phyloP scores from a whole-genome alignment of 768 basidiomycete genomes.

The Paxillus involutus region DNA sequence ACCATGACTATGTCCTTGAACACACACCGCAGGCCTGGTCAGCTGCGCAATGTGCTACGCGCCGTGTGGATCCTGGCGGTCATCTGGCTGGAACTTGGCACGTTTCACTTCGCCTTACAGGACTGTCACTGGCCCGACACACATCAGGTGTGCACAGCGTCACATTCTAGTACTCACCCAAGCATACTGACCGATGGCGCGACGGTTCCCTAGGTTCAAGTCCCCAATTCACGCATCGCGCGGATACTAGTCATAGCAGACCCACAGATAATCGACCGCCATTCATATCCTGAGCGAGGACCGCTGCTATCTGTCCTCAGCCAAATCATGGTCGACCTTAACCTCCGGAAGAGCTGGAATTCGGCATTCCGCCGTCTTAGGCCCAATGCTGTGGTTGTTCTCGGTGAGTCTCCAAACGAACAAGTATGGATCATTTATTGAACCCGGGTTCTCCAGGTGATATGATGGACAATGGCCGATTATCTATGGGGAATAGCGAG shows the following conservation, averaged over 20 bases:
- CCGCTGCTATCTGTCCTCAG: conserved; percentile 56
- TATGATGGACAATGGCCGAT: conserved; percentile 86
- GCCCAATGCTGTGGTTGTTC: conserved; percentile 76
- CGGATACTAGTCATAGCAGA: conserved; percentile 77
- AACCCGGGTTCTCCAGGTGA: conserved; percentile 40
- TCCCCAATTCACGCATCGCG: conserved; percentile 21
- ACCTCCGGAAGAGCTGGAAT: conserved; percentile 84
- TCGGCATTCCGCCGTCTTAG: conserved; percentile 49
- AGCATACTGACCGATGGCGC: not conserved
- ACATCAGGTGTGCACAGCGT: conserved; percentile 27
- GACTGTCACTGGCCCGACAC: conserved; percentile 65
- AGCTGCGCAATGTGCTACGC: conserved; percentile 41
- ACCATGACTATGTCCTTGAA: conserved; percentile 6
- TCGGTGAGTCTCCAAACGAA: conserved; percentile 44
- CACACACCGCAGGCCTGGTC: not conserved
- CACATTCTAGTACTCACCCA: not conserved
- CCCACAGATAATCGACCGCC: conserved; percentile 79
- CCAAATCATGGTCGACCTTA: conserved; percentile 73
- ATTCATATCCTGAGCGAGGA: conserved; percentile 67
- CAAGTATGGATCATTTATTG: not conserved
- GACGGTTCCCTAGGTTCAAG: conserved; percentile 15
- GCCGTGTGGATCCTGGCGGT: conserved; percentile 61
- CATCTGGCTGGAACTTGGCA: conserved; percentile 68
- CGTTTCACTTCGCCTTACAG: conserved; percentile 48
- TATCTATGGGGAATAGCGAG: conserved; percentile 64